phyloP scores from a whole-genome alignment of 352 stramenopile genomes.

The Pythium dissotocum region DNA sequence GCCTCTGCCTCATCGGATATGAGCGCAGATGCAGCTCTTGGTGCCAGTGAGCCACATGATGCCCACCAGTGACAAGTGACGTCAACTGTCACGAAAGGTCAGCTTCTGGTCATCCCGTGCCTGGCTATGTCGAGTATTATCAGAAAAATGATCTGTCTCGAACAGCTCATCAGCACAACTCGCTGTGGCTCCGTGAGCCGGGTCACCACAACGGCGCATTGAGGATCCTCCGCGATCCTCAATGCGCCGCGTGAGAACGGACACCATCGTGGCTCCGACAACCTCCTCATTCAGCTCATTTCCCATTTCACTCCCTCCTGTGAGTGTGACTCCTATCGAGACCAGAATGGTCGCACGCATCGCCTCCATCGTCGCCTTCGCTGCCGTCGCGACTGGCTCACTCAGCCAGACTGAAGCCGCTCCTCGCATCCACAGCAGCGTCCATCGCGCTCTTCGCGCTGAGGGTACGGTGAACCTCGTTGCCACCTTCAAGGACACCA shows the following conservation, averaged over 20 bases:
- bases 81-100: not conserved
- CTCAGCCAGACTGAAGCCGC: not conserved
- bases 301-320: not conserved
- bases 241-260: not conserved
- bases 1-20: too few relatives aligned
- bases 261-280: not conserved
- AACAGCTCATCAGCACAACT: not conserved
- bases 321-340: not conserved
- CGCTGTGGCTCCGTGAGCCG: not conserved
- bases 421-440: slow-evolving; percentile 5
- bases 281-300: not conserved
- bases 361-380: slow-evolving; percentile 1
- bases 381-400: not conserved
- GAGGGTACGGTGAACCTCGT: not conserved
- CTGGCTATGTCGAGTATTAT: not conserved
- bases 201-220: not conserved
- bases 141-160: not conserved
- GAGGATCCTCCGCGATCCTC: not conserved
- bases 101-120: not conserved
- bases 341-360: not conserved
- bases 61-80: not conserved
- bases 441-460: not conserved
- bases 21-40: too few relatives aligned
- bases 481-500: not conserved
- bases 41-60: too few relatives aligned